Conservation (phyloP, 177 flowering plant genomes). For the Vitis hybrid region DNA sequence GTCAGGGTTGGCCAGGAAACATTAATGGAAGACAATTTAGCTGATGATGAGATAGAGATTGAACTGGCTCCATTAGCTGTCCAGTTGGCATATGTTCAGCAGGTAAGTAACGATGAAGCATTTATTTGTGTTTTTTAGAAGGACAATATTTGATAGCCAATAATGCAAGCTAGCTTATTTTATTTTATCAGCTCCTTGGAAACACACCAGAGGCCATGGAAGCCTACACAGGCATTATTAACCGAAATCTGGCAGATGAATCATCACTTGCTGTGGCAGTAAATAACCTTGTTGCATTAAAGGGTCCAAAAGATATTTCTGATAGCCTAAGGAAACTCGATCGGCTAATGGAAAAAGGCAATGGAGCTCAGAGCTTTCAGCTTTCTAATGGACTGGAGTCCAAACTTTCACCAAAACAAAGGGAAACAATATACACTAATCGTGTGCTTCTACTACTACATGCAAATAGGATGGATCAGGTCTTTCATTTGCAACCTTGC, state of each 20-base stretch:
- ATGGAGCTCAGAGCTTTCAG: constrained; percentile 45
- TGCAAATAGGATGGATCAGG: constrained; percentile 84
- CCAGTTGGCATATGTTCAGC: constrained; percentile 92
- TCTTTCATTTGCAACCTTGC: constrained; percentile 13
- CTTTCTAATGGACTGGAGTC: constrained; percentile 66
- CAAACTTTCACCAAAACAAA: constrained; percentile 80
- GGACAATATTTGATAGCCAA: constrained; percentile 1
- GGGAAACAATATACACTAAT: constrained; percentile 73
- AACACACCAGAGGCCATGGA: constrained; percentile 64
- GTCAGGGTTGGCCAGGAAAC: constrained; percentile 92
- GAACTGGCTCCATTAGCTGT: constrained; percentile 91
- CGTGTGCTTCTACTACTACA: constrained; percentile 85
- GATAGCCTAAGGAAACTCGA: constrained; percentile 86
- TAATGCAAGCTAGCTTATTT: constrained; percentile 14
- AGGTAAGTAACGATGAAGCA: constrained; percentile 41
- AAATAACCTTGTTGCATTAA: constrained; percentile 75
- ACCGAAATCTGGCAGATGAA: constrained; percentile 72
- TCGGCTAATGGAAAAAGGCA: constrained; percentile 67
- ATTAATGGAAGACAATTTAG: constrained; percentile 78
- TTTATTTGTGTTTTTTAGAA: not conserved
- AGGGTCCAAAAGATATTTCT: constrained; percentile 80
- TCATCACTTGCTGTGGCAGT: constrained; percentile 84
- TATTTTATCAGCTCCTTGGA: constrained; percentile 63
- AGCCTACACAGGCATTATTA: constrained; percentile 58
- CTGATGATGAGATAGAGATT: constrained; percentile 87